phyloP scores from a whole-genome alignment of 345 rosid species.

The Conringia planisiliqua region DNA sequence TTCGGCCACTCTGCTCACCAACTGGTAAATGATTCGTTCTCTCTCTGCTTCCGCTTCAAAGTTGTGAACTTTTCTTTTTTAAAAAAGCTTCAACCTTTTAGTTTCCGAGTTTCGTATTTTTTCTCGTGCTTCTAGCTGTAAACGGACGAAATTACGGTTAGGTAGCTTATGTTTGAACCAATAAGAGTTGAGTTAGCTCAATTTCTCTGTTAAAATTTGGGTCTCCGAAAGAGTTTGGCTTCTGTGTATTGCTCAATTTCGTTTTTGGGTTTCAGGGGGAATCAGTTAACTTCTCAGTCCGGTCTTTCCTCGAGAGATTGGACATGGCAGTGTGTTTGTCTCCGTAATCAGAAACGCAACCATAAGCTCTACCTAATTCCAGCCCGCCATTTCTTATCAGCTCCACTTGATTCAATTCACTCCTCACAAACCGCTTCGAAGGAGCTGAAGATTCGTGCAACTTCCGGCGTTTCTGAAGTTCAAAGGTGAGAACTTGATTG shows the following conservation, averaged over 20 bases:
- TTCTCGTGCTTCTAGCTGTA: not conserved
- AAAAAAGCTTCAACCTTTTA: not conserved
- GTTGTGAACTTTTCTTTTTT: not conserved
- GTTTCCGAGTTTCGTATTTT: not conserved
- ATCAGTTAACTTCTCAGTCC: constrained; percentile 21
- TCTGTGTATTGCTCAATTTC: not conserved
- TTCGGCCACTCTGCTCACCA: constrained; percentile 25
- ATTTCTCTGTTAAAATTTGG: too few species aligned
- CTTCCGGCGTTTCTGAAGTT: constrained; percentile 40
- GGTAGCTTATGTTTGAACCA: too few species aligned
- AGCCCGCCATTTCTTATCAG: constrained; percentile 23
- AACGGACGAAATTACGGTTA: not conserved
- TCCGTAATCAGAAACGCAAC: constrained; percentile 31
- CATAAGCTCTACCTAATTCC: constrained; percentile 40
- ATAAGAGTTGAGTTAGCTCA: too few species aligned
- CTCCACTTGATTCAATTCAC: constrained; percentile 28
- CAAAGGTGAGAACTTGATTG: constrained; percentile 38
- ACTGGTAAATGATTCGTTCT: constrained; percentile 29
- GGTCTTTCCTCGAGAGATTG: constrained; percentile 17
- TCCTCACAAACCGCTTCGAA: constrained; percentile 33
- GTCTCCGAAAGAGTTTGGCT: not conserved
- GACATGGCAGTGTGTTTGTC: constrained; percentile 26
- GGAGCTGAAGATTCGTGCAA: constrained; percentile 21
- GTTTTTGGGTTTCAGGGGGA: constrained; percentile 35
- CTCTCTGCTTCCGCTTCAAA: not conserved